Base-by-base conservation (phyloP, 495 filamentous ascomycete genomes). In the Penicillium crystallinum region DNA sequence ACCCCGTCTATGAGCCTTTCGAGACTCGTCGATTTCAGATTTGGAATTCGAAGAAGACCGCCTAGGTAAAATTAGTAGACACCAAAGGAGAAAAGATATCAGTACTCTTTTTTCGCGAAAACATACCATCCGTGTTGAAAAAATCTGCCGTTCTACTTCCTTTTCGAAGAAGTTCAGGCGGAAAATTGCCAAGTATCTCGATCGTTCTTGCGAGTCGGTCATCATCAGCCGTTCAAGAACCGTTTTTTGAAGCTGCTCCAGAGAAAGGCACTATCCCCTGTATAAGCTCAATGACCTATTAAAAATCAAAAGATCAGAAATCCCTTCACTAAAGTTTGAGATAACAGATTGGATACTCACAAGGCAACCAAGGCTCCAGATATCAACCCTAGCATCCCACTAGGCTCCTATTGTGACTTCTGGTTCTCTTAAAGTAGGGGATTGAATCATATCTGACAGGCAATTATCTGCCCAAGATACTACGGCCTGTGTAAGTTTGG, bases 321-420 rank as follows among this genome's bases (percentile, higher is more conserved):
- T 4, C 37, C 27, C 6, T 14, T 33, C 45, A 18, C 30, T 17
- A 22, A 11, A 12, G 15, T 31, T 27, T 41, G 25, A 25, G 12
- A 19, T 11, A 49, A 39, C 38, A 19, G n/a, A 42, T 46, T 47
- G n/a, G 33, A 52, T 45, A 65, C 59, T 62, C 51, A 75, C 70
- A 41, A 76, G 60, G 42, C 69, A 69, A 52, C 71, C 72, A n/a
- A 70, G 60, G 56, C 69, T 76, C 73, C 73, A 78, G 38, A 78
- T 75, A 61, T 78, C 70, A 7, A 74, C 67, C 18, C 47, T 59
- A 21, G 49, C 43, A 44, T 66, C 66, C 72, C 68, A 77, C 5
- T 63, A 52, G 12, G 66, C 68, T 27, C 70, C 70, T 22, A 76
- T 70, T n/a, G 71, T 66, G 25, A 77, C 72, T 56, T 77, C 75